Conservation (phyloP, 305 asterid species). For the Lippia alba region DNA sequence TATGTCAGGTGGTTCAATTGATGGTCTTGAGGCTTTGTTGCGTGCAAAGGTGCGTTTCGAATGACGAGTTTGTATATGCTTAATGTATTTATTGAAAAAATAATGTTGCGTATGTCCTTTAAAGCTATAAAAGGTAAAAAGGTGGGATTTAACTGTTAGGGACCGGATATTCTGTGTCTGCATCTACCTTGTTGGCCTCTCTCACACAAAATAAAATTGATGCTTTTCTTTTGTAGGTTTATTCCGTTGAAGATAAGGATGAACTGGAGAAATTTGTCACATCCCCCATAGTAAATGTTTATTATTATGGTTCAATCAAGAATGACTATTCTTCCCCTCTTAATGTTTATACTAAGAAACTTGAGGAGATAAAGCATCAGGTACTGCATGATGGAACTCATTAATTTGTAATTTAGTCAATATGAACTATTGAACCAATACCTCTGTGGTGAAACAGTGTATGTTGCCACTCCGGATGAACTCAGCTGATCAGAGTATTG, state of each 20-base stretch:
- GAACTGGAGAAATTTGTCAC: conserved; percentile 75
- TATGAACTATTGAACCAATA: conserved; percentile 31
- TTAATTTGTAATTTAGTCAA: conserved; percentile 33
- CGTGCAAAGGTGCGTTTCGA: conserved; percentile 77
- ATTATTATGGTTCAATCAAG: conserved; percentile 58
- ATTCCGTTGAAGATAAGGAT: conserved; percentile 74
- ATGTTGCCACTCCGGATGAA: conserved; percentile 51
- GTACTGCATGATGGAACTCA: conserved; percentile 46
- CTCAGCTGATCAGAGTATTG: conserved; percentile 55
- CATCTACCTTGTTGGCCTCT: conserved; percentile 4
- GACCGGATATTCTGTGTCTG: conserved; percentile 1
- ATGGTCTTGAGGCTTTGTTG: conserved; percentile 81
- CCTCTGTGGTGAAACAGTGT: conserved; percentile 56
- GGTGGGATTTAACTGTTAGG: conserved; percentile 3
- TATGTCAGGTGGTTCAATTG: conserved; percentile 84
- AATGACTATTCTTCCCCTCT: conserved; percentile 43
- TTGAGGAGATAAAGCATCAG: conserved; percentile 81
- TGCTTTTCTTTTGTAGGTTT: conserved; percentile 59
- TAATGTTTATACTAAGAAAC: conserved; percentile 49
- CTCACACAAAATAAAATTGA: conserved; percentile 33
- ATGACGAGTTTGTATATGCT: conserved; percentile 32
- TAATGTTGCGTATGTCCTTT: conserved; percentile 13
- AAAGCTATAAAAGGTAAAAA: background rate
- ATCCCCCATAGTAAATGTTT: conserved; percentile 74
- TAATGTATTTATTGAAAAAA: conserved; percentile 10